Base-by-base conservation (phyloP, 176 grass and related monocot species). In the Melocanna baccifera region DNA sequence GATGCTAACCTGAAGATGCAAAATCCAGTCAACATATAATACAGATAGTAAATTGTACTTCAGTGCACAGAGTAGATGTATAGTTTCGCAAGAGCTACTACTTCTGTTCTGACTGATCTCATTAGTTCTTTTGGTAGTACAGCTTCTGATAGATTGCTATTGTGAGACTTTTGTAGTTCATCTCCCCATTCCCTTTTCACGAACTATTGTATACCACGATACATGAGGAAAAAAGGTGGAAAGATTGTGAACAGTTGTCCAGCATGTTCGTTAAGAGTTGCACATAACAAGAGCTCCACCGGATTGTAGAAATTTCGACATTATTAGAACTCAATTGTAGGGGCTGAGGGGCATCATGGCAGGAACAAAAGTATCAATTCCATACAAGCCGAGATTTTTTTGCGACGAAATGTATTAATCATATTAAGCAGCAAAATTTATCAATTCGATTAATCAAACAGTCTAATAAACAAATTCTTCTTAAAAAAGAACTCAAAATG, bases 81-180 rank as follows among this genome's bases (percentile, higher is more conserved):
- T 23, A n/a, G 50, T 76, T 12, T 36, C 53, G 19, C 19, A 64
- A 56, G 25, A 69, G 28, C 14, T 58, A 30, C 15, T 0, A 36
- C 10, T 57, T 52, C 5, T 58, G 2, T 81, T 20, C 16, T 40
- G 10, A 64, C 53, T 52, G 7, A 63, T 62, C 39, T 22, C 10
- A 34, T 57, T 41, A 48, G 18, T 77, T 77, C 1, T 46, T 63
- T 63, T 56, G 41, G 37, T 47, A 57, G 37, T 47, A 57, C 55
- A 71, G 4, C 39, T 62, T 77, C 6, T 67, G 15, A 43, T 28
- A 43, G 0, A 0, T 3, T 16, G 11, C 22, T 18, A 8, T 47
- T 67, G 61, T 11, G 59, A 43, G 7, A 43, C 42, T 83, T 81
- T 41, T 84, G 56, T 47, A 67, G 40, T 89, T 51, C 12, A 39